These are phyloP conservation scores for Scheffersomyces ergatensis DNA, from an alignment of 805 yeast genomes.

Conservation along the genomic window DNA sequence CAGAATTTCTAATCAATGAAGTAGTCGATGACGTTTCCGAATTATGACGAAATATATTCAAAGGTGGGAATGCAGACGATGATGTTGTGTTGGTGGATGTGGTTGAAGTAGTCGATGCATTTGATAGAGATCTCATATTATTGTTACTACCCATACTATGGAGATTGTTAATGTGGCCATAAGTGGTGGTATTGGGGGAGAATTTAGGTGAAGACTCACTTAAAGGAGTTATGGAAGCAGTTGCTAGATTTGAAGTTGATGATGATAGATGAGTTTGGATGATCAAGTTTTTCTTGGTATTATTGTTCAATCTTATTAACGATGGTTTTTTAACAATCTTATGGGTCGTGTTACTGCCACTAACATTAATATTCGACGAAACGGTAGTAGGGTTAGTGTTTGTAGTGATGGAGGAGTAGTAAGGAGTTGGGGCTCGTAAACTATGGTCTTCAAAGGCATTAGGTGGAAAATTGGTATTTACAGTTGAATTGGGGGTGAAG, in stretches of 20 bases:
- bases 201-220: not conserved
- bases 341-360: not conserved
- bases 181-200: constrained; percentile 2
- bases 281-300: constrained; percentile 15
- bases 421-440: not conserved
- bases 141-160: constrained; percentile 2
- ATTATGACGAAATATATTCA: constrained; percentile 23
- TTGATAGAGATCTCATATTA: constrained; percentile 5
- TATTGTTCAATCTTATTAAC: constrained; percentile 12
- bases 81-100: constrained; percentile 1
- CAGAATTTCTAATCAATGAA: not conserved
- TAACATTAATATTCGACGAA: not conserved
- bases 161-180: constrained; percentile 5
- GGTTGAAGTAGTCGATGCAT: constrained; percentile 8
- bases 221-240: not conserved
- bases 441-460: not conserved
- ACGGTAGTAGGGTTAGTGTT: not conserved
- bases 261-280: constrained; percentile 7
- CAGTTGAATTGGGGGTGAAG: constrained; percentile 14
- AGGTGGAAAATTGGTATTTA: constrained; percentile 2
- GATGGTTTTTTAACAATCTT: constrained; percentile 16
- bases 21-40: constrained; percentile 13
- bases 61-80: constrained; percentile 12
- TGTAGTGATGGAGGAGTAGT: not conserved
- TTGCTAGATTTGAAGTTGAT: constrained; percentile 11